Evolutionary conservation across 2,329 filamentous ascomycete species (phyloP).

Genomic region (Trichoderma polysporum): DNA sequence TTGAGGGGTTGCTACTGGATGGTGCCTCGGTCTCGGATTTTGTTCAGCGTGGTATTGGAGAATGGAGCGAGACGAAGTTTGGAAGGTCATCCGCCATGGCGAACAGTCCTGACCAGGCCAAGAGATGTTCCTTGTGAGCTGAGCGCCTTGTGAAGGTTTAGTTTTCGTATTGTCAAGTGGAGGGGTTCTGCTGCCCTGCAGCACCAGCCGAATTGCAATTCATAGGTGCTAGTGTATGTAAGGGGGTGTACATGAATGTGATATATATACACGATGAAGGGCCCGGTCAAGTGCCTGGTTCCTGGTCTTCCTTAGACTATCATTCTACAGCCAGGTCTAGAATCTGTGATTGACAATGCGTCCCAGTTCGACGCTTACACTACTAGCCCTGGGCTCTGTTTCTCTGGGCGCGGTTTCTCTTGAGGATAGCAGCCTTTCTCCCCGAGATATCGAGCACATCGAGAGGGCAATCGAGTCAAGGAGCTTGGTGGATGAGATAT

Average conservation of each 20-base stretch:
- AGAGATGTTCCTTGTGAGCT: background rate
- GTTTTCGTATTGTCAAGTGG: background rate
- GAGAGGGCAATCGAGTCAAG: conserved; percentile 20
- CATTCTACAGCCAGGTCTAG: background rate
- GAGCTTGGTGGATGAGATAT: conserved; percentile 26
- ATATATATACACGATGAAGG: conserved; percentile 5
- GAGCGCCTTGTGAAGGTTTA: background rate
- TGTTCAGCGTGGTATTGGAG: background rate
- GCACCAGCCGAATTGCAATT: background rate
- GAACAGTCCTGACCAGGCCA: background rate
- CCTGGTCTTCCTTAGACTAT: background rate
- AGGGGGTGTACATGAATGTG: background rate
- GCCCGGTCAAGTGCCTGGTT: background rate
- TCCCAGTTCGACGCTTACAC: conserved; percentile 18
- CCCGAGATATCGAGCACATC: conserved; percentile 14
- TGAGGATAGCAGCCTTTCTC: background rate
- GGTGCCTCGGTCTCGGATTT: background rate
- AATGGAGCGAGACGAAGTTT: conserved; percentile 3
- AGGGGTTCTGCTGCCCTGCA: background rate
- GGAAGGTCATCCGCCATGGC: conserved; percentile 10
- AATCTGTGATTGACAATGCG: conserved; percentile 21
- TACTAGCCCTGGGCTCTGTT: conserved; percentile 24
- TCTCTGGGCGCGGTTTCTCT: conserved; percentile 10
- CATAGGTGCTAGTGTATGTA: background rate
- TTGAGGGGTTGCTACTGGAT: conserved; percentile 1